Percentiles rank a stretch among this genome's conserved stretches.
Conservation (phyloP, 1,284 basidiomycete species). For the Puccinia novopanici region DNA sequence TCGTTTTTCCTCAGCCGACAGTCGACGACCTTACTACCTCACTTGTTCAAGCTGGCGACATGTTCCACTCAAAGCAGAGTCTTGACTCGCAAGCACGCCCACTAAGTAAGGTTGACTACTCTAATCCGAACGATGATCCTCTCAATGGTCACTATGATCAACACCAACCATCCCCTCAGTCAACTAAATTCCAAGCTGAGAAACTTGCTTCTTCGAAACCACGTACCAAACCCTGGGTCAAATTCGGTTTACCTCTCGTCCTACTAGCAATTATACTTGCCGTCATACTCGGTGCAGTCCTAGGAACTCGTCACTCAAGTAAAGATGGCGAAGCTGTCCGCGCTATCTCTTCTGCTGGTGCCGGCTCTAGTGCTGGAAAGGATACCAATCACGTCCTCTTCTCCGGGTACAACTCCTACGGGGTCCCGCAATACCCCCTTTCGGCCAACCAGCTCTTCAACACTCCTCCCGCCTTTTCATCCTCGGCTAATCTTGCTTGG, state of each 20-base stretch:
- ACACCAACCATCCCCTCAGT: background rate
- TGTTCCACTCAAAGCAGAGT: slow-evolving; percentile 26
- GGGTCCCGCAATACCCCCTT: slow-evolving; percentile 44
- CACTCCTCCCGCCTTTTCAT: slow-evolving; percentile 31
- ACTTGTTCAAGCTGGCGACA: background rate
- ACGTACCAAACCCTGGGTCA: slow-evolving; percentile 38
- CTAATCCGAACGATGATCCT: slow-evolving; percentile 26
- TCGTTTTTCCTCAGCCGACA: background rate
- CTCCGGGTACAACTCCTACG: slow-evolving; percentile 46
- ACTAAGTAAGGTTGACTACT: slow-evolving; percentile 45
- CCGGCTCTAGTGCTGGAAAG: slow-evolving; percentile 35
- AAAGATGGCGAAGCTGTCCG: background rate
- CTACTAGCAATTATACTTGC: slow-evolving; percentile 35
- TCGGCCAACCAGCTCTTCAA: slow-evolving; percentile 32
- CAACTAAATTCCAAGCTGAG: slow-evolving; percentile 8
- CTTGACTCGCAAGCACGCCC: slow-evolving; percentile 35
- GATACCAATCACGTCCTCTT: slow-evolving; percentile 38
- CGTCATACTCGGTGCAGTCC: slow-evolving; percentile 34
- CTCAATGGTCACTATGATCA: slow-evolving; percentile 1
- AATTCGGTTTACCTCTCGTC: slow-evolving; percentile 31
- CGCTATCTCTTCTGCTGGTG: slow-evolving; percentile 21
- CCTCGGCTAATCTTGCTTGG: slow-evolving; percentile 24
- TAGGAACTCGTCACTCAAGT: background rate
- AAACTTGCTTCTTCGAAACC: slow-evolving; percentile 16
- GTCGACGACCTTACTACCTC: background rate